These are phyloP conservation scores for Candida mesenterica DNA, from an alignment of 1,139 yeast species.

Conservation along the genomic window DNA sequence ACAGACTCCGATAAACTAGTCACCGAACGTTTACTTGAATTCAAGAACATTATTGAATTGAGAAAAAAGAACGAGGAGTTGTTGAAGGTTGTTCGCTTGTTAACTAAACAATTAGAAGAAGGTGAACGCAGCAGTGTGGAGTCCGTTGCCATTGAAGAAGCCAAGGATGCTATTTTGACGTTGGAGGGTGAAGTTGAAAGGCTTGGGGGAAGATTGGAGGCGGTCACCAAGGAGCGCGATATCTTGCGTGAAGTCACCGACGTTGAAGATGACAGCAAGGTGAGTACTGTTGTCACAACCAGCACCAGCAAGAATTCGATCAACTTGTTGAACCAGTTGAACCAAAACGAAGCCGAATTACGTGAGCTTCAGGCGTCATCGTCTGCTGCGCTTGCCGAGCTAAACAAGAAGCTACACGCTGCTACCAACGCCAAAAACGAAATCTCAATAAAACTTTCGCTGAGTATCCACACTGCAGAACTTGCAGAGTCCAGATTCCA, in stretches of 20 bases:
- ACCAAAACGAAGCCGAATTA: constrained; percentile 28
- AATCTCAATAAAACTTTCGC: constrained; percentile 29
- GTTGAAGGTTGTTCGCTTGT: constrained; percentile 60
- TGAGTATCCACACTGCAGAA: constrained; percentile 32
- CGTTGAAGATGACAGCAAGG: constrained; percentile 22
- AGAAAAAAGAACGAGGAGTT: constrained; percentile 74
- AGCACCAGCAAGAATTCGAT: constrained; percentile 12
- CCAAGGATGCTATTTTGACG: constrained; percentile 69
- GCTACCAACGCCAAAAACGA: constrained; percentile 30
- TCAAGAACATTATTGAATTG: constrained; percentile 63
- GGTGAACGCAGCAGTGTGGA: constrained; percentile 45
- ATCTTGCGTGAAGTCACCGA: constrained; percentile 47
- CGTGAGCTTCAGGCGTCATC: constrained; percentile 25
- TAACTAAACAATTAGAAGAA: constrained; percentile 68
- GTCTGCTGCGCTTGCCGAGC: constrained; percentile 1
- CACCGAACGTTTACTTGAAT: constrained; percentile 69
- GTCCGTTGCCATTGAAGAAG: constrained; percentile 65
- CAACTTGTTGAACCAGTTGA: constrained; percentile 29
- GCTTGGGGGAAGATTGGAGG: constrained; percentile 48
- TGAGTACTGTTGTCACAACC: constrained; percentile 6
- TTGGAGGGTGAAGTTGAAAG: constrained; percentile 62
- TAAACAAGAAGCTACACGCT: constrained; percentile 26
- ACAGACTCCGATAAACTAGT: constrained; percentile 73
- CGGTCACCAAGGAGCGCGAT: constrained; percentile 64
- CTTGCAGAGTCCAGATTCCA: constrained; percentile 34